Percentiles rank a stretch among this genome's conserved stretches.
phyloP scores from a whole-genome alignment of 139 green algal genomes.

The Chlorella sorokiniana region DNA sequence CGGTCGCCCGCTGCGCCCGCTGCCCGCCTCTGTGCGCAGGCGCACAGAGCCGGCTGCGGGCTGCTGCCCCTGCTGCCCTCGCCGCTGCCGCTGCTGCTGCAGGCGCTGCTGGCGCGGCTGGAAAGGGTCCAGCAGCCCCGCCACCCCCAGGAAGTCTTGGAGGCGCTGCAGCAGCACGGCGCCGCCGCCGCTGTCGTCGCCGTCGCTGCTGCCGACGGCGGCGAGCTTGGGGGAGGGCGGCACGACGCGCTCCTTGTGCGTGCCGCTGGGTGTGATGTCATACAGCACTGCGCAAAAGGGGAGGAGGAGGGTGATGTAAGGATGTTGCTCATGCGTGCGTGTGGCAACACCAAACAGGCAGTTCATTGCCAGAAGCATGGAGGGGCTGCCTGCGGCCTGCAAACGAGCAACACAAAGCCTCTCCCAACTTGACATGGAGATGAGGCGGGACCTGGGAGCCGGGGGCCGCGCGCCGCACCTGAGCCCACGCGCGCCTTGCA shows the following conservation, averaged over 20 bases:
- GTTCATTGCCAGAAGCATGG: background rate
- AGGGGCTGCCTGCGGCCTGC: background rate
- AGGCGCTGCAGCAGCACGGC: conserved; percentile 31
- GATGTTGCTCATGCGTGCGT: too few relatives aligned
- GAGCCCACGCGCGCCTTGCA: conserved; percentile 23
- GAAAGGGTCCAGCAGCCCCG: conserved; percentile 8
- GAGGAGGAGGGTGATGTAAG: background rate
- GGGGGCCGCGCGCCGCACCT: too few relatives aligned
- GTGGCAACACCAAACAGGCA: too few relatives aligned
- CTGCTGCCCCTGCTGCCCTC: background rate
- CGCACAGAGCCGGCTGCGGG: too few relatives aligned
- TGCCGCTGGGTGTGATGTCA: background rate
- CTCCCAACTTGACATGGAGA: too few relatives aligned
- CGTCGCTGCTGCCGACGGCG: background rate
- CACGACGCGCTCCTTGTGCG: conserved; percentile 16
- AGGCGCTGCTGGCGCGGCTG: conserved; percentile 3
- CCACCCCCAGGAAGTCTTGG: conserved; percentile 25
- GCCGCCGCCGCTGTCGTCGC: background rate
- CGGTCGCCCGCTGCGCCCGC: background rate
- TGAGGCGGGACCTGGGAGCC: too few relatives aligned
- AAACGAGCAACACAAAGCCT: background rate
- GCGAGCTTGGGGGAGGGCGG: conserved; percentile 12
- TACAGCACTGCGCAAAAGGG: conserved; percentile 13
- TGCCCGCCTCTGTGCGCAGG: background rate
- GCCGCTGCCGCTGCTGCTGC: conserved; percentile 4